These are phyloP conservation scores for Alternaria arbusti DNA, from an alignment of 2,329 filamentous ascomycete species.

Conservation along the genomic window DNA sequence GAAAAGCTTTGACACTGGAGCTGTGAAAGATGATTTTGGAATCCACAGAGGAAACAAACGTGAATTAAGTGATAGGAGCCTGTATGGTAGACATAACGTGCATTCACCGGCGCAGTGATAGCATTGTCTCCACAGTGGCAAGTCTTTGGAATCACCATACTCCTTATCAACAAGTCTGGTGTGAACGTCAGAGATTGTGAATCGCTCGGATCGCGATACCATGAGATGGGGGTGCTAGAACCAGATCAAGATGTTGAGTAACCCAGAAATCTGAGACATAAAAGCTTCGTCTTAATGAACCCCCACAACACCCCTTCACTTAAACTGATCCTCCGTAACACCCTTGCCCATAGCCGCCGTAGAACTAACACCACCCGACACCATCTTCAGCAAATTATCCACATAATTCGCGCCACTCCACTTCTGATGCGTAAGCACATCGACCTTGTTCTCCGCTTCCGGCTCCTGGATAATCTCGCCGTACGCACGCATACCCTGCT, in stretches of 20 bases:
- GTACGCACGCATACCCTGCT: slow-evolving; percentile 92
- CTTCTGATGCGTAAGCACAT: slow-evolving; percentile 99
- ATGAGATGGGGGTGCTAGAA: too few relatives aligned
- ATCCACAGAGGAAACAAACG: not conserved
- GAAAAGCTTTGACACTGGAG: not conserved
- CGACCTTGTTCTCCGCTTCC: slow-evolving; percentile 87
- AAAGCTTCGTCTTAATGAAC: not conserved
- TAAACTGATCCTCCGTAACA: slow-evolving; percentile 97
- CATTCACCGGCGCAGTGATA: not conserved
- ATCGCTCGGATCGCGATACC: too few relatives aligned
- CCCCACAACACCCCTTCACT: slow-evolving; percentile 42
- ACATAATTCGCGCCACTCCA: slow-evolving; percentile 96
- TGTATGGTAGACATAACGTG: too few relatives aligned
- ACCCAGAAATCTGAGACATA: not conserved
- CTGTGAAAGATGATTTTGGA: not conserved
- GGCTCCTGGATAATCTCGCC: slow-evolving; percentile 97
- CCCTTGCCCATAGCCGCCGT: slow-evolving; percentile 97
- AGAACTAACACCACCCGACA: slow-evolving; percentile 87
- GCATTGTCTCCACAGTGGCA: accelerated
- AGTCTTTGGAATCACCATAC: not conserved
- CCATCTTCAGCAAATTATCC: slow-evolving; percentile 96
- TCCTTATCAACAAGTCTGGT: too few relatives aligned
- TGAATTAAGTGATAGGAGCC: too few relatives aligned
- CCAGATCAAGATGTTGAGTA: too few relatives aligned
- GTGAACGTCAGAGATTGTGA: too few relatives aligned